phyloP scores from a whole-genome alignment of 2,329 filamentous ascomycete species.

The Tolypocladium album region DNA sequence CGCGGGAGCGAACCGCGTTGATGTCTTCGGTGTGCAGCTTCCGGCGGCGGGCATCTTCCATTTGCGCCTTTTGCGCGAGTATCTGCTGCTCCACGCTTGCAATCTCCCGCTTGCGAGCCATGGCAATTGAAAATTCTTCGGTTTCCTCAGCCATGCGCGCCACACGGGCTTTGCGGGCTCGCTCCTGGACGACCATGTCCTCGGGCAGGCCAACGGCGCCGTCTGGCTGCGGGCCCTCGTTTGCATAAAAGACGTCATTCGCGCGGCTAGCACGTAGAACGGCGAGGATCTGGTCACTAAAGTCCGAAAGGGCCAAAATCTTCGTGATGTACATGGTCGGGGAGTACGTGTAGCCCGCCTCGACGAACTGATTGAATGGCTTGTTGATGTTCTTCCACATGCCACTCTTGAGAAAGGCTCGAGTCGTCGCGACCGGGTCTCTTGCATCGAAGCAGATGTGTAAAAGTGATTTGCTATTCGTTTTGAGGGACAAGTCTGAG shows the following conservation, averaged over 20 bases:
- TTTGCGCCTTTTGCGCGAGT: slow-evolving; percentile 33
- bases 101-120: slow-evolving; percentile 39
- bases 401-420: slow-evolving; percentile 48
- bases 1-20: slow-evolving; percentile 29
- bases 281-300: slow-evolving; percentile 29
- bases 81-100: slow-evolving; percentile 41
- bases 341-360: slow-evolving; percentile 47
- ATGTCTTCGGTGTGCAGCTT: slow-evolving; percentile 36
- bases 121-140: slow-evolving; percentile 36
- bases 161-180: slow-evolving; percentile 35
- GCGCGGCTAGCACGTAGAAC: slow-evolving; percentile 42
- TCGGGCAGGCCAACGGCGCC: slow-evolving; percentile 41
- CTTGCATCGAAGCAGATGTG: slow-evolving; percentile 48
- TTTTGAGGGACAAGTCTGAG: slow-evolving; percentile 44
- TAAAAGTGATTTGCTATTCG: slow-evolving; percentile 46
- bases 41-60: slow-evolving; percentile 39
- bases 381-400: slow-evolving; percentile 57
- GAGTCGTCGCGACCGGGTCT: slow-evolving; percentile 43
- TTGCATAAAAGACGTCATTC: slow-evolving; percentile 42
- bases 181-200: slow-evolving; percentile 37
- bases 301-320: slow-evolving; percentile 28
- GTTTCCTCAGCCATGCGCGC: slow-evolving; percentile 33
- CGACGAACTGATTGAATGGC: slow-evolving; percentile 42
- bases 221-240: slow-evolving; percentile 40
- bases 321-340: slow-evolving; percentile 51